These are phyloP conservation scores for Mucor irregularis DNA, from an alignment of 371 early-diverging fungal species.

Conservation along the genomic window DNA sequence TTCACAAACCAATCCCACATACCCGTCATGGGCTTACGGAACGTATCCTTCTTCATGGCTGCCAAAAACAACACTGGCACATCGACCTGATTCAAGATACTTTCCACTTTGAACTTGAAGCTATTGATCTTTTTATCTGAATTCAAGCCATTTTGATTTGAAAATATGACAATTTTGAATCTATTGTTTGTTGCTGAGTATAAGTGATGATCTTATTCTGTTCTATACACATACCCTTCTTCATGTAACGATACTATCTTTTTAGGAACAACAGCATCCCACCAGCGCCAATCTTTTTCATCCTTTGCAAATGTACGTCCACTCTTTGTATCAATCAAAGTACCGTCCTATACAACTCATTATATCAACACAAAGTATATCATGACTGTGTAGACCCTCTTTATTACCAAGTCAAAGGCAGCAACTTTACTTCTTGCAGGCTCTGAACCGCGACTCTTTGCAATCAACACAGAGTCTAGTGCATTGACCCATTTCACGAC, in stretches of 20 bases:
- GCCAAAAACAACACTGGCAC: constrained; percentile 64
- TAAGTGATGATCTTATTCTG: too few relatives aligned
- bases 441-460: constrained; percentile 10
- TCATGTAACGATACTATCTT: constrained; percentile 54
- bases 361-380: not conserved
- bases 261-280: constrained; percentile 53
- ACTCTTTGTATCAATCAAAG: constrained; percentile 69
- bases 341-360: constrained; percentile 60
- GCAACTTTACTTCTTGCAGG: constrained; percentile 58
- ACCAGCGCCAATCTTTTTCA: constrained; percentile 81
- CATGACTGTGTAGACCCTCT: too few relatives aligned
- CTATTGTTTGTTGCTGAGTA: too few relatives aligned
- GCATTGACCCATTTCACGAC: constrained; percentile 9
- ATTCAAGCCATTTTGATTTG: constrained; percentile 71
- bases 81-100: constrained; percentile 40
- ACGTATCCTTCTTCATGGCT: constrained; percentile 65
- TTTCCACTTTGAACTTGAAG: constrained; percentile 57
- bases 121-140: constrained; percentile 34
- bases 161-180: constrained; percentile 71
- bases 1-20: constrained; percentile 75
- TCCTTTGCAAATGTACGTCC: constrained; percentile 65
- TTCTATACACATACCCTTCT: constrained; percentile 56
- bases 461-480: constrained; percentile 19
- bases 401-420: constrained; percentile 75
- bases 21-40: constrained; percentile 85